These are phyloP conservation scores for Rosellinia necatrix DNA, from an alignment of 2,329 filamentous ascomycete species.

Conservation along the genomic window DNA sequence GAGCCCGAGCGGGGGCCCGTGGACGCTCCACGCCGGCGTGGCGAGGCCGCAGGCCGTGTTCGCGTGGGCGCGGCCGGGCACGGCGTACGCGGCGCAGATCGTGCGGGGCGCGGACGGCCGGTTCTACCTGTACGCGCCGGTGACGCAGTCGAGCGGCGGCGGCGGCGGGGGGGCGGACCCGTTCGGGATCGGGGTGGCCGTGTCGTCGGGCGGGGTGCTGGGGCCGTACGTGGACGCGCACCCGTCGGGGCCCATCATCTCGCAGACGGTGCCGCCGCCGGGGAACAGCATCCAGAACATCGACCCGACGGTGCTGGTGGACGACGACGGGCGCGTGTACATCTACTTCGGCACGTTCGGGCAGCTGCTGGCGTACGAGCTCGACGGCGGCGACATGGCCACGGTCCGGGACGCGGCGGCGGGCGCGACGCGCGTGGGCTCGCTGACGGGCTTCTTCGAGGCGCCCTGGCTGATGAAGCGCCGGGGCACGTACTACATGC, in stretches of 20 bases:
- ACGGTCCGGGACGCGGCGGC: slow-evolving; percentile 38
- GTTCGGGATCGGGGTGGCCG: slow-evolving; percentile 47
- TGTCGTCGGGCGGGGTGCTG: slow-evolving; percentile 41
- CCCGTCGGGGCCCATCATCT: slow-evolving; percentile 43
- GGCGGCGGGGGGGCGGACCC: slow-evolving; percentile 37
- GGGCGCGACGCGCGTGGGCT: slow-evolving; percentile 29
- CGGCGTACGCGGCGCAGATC: slow-evolving; percentile 45
- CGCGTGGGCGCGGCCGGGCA: slow-evolving; percentile 42
- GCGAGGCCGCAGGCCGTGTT: slow-evolving; percentile 40
- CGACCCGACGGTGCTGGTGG: slow-evolving; percentile 46
- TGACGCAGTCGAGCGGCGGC: slow-evolving; percentile 36
- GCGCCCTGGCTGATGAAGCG: slow-evolving; percentile 44
- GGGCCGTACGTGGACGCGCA: slow-evolving; percentile 45
- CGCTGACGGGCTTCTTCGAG: slow-evolving; percentile 44
- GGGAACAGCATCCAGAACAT: slow-evolving; percentile 47
- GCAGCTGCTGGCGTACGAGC: slow-evolving; percentile 42
- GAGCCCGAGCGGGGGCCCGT: slow-evolving; percentile 39
- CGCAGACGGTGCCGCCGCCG: slow-evolving; percentile 40
- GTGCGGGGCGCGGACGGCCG: slow-evolving; percentile 42
- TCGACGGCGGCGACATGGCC: slow-evolving; percentile 44
- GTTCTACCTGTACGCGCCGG: slow-evolving; percentile 46
- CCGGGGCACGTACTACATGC: slow-evolving; percentile 44
- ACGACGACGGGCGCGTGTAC: slow-evolving; percentile 43
- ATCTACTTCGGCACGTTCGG: slow-evolving; percentile 48
- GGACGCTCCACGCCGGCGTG: slow-evolving; percentile 42